phyloP scores from a whole-genome alignment of 1,284 basidiomycete species.

The Apiotrichum veenhuisii region DNA sequence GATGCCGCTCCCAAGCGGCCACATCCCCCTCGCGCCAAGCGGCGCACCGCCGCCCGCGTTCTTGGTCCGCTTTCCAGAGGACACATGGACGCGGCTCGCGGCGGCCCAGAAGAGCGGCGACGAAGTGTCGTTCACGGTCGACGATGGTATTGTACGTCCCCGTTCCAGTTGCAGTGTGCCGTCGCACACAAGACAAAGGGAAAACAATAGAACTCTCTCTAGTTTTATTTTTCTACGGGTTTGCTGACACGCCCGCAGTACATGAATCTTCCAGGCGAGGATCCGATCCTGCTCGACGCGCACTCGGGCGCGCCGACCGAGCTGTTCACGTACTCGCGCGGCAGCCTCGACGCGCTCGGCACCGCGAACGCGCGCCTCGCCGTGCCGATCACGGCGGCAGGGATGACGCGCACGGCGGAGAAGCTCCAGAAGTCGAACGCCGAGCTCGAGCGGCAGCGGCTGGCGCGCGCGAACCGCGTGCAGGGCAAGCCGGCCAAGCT shows the following conservation, averaged over 20 bases:
- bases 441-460: slow-evolving; percentile 28
- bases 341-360: slow-evolving; percentile 23
- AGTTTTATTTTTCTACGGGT: background rate
- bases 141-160: slow-evolving; percentile 29
- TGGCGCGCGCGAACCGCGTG: slow-evolving; percentile 28
- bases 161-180: background rate
- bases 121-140: slow-evolving; percentile 23
- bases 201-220: too few species aligned
- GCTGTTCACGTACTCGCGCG: slow-evolving; percentile 20
- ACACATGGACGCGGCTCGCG: slow-evolving; percentile 30
- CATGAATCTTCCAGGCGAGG: slow-evolving; percentile 26
- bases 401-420: slow-evolving; percentile 27
- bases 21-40: slow-evolving; percentile 18
- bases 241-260: slow-evolving; percentile 21
- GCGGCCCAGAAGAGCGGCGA: slow-evolving; percentile 11
- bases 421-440: slow-evolving; percentile 30
- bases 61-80: slow-evolving; percentile 38
- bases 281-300: slow-evolving; percentile 25
- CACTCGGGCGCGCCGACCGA: slow-evolving; percentile 28
- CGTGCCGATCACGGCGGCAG: slow-evolving; percentile 28
- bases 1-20: slow-evolving; percentile 28
- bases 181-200: background rate
- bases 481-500: slow-evolving; percentile 12
- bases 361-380: slow-evolving; percentile 38
- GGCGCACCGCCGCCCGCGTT: slow-evolving; percentile 23